phyloP scores from a whole-genome alignment of 306 rosid genomes.

The Prunus dulcis region DNA sequence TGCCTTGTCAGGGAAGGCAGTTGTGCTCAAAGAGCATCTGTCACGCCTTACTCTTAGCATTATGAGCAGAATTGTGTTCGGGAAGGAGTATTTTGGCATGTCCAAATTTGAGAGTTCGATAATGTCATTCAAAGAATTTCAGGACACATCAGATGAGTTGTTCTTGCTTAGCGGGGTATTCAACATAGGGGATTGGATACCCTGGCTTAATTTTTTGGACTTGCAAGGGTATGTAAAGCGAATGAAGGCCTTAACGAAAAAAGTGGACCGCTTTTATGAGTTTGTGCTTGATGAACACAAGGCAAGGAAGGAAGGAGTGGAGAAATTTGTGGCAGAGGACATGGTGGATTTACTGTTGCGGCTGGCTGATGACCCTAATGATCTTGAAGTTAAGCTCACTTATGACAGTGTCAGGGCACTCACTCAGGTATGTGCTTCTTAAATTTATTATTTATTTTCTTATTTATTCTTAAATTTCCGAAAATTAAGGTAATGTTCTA shows the following conservation, averaged over 20 bases:
- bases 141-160: constrained; percentile 22
- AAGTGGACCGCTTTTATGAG: constrained; percentile 13
- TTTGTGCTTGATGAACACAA: constrained; percentile 22
- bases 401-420: constrained; percentile 25
- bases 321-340: constrained; percentile 21
- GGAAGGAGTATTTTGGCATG: constrained; percentile 21
- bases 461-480: no score
- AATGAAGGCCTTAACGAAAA: constrained; percentile 30
- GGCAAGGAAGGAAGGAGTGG: constrained; percentile 9
- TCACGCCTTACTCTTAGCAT: constrained; percentile 10
- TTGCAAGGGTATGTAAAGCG: constrained; percentile 31
- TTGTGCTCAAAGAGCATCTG: constrained; percentile 17
- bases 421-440: neutral
- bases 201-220: constrained; percentile 31
- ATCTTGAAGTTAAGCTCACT: constrained; percentile 23
- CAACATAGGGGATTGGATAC: constrained; percentile 36
- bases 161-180: constrained; percentile 22
- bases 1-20: constrained; percentile 12
- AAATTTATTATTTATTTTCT: no score
- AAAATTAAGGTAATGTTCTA: no score
- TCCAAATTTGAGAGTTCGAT: neutral
- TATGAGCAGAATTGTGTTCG: constrained; percentile 29
- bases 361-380: constrained; percentile 25
- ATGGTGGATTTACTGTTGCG: constrained; percentile 31
- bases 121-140: constrained; percentile 14